phyloP scores from a whole-genome alignment of 2,329 filamentous ascomycete genomes.

The Botryotinia narcissicola region DNA sequence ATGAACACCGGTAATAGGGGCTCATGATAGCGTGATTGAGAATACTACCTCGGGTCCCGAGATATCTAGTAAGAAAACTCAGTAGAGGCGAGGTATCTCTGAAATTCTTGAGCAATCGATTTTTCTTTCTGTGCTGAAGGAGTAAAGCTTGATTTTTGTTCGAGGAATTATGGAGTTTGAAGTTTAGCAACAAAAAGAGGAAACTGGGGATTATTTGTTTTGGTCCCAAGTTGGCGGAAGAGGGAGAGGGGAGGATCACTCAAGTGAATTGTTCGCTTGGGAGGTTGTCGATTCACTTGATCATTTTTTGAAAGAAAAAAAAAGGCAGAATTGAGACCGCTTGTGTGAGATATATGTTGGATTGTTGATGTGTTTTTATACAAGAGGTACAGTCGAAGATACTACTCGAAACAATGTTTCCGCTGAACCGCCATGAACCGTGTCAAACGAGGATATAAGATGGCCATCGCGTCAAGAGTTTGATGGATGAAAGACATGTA shows the following conservation, averaged over 20 bases:
- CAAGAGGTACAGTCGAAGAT: background rate
- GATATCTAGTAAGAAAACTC: background rate
- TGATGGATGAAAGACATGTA: background rate
- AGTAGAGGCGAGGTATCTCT: background rate
- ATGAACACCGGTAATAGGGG: accelerated
- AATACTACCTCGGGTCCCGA: background rate
- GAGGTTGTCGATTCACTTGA: background rate
- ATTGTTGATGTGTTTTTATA: background rate
- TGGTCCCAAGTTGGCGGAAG: background rate
- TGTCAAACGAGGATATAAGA: background rate
- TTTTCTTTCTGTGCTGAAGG: background rate
- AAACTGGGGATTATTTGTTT: background rate
- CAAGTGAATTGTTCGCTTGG: background rate
- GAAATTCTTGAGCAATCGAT: accelerated
- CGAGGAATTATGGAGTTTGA: background rate
- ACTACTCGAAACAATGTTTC: background rate
- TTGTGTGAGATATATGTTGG: background rate
- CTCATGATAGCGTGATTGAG: background rate
- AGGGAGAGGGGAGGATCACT: background rate
- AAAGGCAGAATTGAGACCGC: background rate
- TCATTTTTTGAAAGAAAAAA: background rate
- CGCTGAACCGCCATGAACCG: background rate
- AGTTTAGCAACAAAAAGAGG: background rate
- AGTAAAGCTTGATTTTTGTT: background rate
- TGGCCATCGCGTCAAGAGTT: background rate